These are phyloP conservation scores for Quercus wislizeni DNA, from an alignment of 306 rosid genomes.

Conservation along the genomic window DNA sequence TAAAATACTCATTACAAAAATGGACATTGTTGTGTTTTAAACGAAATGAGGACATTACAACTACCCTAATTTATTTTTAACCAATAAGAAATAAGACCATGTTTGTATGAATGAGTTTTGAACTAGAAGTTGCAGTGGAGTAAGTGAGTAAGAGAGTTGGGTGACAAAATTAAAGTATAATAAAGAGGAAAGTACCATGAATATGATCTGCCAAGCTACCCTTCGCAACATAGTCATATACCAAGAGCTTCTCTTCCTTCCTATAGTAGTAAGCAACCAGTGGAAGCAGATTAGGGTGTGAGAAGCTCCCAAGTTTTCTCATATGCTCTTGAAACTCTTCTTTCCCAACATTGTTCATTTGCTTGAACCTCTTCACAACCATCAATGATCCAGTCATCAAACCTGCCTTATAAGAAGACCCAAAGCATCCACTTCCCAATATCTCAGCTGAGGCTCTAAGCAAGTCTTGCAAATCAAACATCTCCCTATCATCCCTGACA, in stretches of 20 bases:
- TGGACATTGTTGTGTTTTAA: too few species aligned
- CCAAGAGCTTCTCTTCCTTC: conserved; percentile 87
- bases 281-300: conserved; percentile 68
- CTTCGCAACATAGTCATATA: conserved; percentile 46
- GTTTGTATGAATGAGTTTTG: neutral
- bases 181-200: conserved; percentile 47
- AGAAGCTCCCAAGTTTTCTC: conserved; percentile 79
- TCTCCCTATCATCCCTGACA: conserved; percentile 56
- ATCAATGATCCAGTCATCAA: conserved; percentile 48
- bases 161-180: neutral
- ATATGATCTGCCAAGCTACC: conserved; percentile 75
- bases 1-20: too few species aligned
- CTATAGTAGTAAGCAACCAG: conserved; percentile 87
- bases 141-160: neutral
- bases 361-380: conserved; percentile 89
- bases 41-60: too few species aligned
- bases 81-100: neutral
- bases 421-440: conserved; percentile 77
- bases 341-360: conserved; percentile 81
- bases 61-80: too few species aligned
- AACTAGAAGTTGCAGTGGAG: neutral
- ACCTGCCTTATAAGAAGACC: conserved; percentile 90
- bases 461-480: conserved; percentile 77
- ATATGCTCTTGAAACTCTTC: conserved; percentile 86
- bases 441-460: conserved; percentile 86